These are phyloP conservation scores for Diaporthe citri DNA, from an alignment of 2,329 filamentous ascomycete species.

Conservation along the genomic window DNA sequence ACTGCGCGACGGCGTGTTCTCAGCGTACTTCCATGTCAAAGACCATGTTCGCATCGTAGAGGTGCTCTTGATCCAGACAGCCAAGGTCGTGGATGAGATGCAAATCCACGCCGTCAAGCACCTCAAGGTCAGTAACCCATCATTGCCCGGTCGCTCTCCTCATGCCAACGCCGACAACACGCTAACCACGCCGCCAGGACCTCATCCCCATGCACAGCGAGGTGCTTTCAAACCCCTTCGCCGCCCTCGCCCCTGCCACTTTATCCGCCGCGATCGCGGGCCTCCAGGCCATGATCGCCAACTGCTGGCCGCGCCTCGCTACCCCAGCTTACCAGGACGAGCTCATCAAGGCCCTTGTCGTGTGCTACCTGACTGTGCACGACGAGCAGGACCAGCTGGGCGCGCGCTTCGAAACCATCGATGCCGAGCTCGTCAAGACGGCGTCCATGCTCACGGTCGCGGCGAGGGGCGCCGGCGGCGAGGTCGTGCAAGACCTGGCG, in stretches of 20 bases:
- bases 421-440: constrained; percentile 50
- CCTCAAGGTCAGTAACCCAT: constrained; percentile 66
- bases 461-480: constrained; percentile 43
- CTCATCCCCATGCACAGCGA: constrained; percentile 75
- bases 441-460: constrained; percentile 53
- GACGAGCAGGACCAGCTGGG: constrained; percentile 48
- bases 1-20: constrained; percentile 68
- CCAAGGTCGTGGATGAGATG: constrained; percentile 65
- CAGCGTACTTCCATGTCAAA: constrained; percentile 68
- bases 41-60: constrained; percentile 70
- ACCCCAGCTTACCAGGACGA: constrained; percentile 69
- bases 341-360: constrained; percentile 70
- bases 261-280: constrained; percentile 66
- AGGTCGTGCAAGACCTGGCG: constrained; percentile 43
- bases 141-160: constrained; percentile 44
- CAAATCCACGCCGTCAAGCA: constrained; percentile 76
- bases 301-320: constrained; percentile 77
- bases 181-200: constrained; percentile 58
- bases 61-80: constrained; percentile 65
- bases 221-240: constrained; percentile 78
- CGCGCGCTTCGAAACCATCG: constrained; percentile 50
- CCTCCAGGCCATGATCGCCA: constrained; percentile 69
- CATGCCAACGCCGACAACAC: constrained; percentile 12
- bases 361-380: constrained; percentile 73
- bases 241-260: constrained; percentile 64